Conservation (phyloP, 2,329 filamentous ascomycete species). For the Apiospora aurea region DNA sequence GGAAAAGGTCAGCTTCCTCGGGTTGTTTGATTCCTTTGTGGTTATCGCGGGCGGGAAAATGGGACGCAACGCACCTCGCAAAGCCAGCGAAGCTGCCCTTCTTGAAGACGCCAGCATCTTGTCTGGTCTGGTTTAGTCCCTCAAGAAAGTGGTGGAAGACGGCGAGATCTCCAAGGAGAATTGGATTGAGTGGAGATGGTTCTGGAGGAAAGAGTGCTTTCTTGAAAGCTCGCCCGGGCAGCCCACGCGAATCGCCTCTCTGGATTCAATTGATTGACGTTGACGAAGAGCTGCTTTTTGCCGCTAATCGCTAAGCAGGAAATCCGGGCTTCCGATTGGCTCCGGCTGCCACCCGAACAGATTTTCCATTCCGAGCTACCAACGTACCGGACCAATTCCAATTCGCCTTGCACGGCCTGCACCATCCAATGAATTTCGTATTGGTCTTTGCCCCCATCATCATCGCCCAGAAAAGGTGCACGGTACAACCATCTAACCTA, state of each 20-base stretch:
- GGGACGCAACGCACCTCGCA: slow-evolving; percentile 47
- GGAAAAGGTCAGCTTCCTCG: slow-evolving; percentile 4
- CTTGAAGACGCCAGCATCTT: slow-evolving; percentile 51
- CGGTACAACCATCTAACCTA: no score
- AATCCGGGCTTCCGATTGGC: slow-evolving; percentile 29
- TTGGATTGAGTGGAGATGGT: slow-evolving; percentile 25
- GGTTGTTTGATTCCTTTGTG: neutral
- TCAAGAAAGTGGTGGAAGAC: slow-evolving; percentile 23
- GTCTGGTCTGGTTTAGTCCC: slow-evolving; percentile 21
- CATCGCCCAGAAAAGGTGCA: no score
- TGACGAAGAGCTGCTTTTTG: slow-evolving; percentile 32
- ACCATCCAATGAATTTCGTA: no score
- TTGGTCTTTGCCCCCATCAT: no score
- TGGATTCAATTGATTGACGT: slow-evolving; percentile 28
- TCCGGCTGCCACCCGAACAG: neutral
- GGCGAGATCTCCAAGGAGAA: slow-evolving; percentile 18
- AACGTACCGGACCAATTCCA: neutral
- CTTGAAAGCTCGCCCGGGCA: slow-evolving; percentile 21
- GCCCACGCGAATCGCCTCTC: slow-evolving; percentile 8
- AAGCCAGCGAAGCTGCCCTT: slow-evolving; percentile 49
- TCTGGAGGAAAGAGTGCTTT: slow-evolving; percentile 6
- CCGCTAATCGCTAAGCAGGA: slow-evolving; percentile 29
- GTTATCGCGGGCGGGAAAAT: neutral
- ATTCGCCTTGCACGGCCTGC: no score
- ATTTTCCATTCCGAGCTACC: slow-evolving; percentile 18